Base-by-base conservation (phyloP, 2,329 filamentous ascomycete species). In the Diaporthe eres region DNA sequence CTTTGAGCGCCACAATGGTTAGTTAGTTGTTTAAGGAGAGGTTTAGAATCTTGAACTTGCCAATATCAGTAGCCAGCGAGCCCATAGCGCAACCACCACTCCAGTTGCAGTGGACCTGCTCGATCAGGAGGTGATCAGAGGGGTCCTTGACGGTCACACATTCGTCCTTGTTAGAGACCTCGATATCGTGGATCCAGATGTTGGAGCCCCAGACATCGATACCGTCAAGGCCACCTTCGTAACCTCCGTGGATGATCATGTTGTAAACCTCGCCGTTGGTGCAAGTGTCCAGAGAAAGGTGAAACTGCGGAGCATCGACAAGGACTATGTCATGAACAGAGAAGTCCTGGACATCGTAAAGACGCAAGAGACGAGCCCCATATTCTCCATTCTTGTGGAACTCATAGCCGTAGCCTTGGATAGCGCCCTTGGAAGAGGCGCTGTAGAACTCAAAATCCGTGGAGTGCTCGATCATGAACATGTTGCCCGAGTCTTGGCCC, bases 101-200 rank as follows among this genome's bases (percentile, higher is more conserved):
- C 87, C 87, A 90, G 84, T 92, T 92, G 83, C 90, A 92, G 83
- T 90, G 90, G 76, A 92, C 86, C 77, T 88, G 89, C 79, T 92
- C 90, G 51, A 92, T 82, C n/a, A 91, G 84, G 51, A 92, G 86
- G 80, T 91, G 87, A 71, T 86, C 83, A 4, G 88, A 83, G 1
- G 88, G 87, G 61, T 83, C 86, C 85, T 87, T 78, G 71, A 78
- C 74, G 6, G 77, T 78, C 37, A 78, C 75, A 79, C 89, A 68
- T 34, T 92, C 90, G 79, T 92, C 89, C 81, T 90, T 91, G 85
- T 92, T 92, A 34, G 90, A 90, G 8, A 92, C 90, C 83, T 88
- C 88, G 58, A 91, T 84, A 80, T 92, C 90, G 79, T 92, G 90
- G 65, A 91, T 83, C 86, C 87, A 90, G 75, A 90, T 86, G 77